Conservation (phyloP, 352 stramenopile genomes). For the Pythium monospermum region DNA sequence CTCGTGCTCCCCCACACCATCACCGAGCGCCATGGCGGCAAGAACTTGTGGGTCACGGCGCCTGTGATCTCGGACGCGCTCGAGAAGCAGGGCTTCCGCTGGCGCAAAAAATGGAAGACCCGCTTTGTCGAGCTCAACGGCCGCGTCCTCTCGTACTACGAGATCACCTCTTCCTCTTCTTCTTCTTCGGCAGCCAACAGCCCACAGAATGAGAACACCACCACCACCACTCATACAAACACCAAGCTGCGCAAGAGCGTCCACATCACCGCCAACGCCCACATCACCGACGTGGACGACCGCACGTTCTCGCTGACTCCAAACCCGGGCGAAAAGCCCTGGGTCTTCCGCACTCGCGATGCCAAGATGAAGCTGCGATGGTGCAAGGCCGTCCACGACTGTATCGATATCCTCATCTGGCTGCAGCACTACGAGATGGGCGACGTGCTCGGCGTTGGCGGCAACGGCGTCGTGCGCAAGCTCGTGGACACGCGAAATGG, state of each 20-base stretch:
- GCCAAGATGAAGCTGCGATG: slow-evolving; percentile 48
- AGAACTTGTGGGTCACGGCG: slow-evolving; percentile 72
- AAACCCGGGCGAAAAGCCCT: slow-evolving; percentile 45
- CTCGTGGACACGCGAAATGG: slow-evolving; percentile 56
- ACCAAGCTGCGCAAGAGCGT: slow-evolving; percentile 39
- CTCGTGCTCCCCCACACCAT: slow-evolving; percentile 69
- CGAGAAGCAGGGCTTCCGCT: slow-evolving; percentile 73
- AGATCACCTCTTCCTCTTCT: slow-evolving; percentile 12
- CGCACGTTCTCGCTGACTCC: slow-evolving; percentile 51
- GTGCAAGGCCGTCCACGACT: slow-evolving; percentile 62
- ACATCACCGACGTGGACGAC: slow-evolving; percentile 48
- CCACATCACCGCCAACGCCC: slow-evolving; percentile 52
- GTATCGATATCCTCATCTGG: slow-evolving; percentile 75
- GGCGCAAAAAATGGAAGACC: slow-evolving; percentile 72
- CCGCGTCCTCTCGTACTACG: slow-evolving; percentile 63
- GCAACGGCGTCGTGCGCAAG: slow-evolving; percentile 66
- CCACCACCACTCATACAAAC: slow-evolving; percentile 9
- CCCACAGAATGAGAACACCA: too few species aligned
- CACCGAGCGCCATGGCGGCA: slow-evolving; percentile 63
- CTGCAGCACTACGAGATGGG: slow-evolving; percentile 67
- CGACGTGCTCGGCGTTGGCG: slow-evolving; percentile 58
- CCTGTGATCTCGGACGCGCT: slow-evolving; percentile 60
- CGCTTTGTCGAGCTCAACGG: slow-evolving; percentile 75
- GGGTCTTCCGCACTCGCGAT: slow-evolving; percentile 52
- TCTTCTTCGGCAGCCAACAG: too few species aligned